Percentiles rank a stretch among this genome's conserved stretches.
These are phyloP conservation scores for Dispira simplex DNA, from an alignment of 192 early-diverging fungal species.

Conservation along the genomic window DNA sequence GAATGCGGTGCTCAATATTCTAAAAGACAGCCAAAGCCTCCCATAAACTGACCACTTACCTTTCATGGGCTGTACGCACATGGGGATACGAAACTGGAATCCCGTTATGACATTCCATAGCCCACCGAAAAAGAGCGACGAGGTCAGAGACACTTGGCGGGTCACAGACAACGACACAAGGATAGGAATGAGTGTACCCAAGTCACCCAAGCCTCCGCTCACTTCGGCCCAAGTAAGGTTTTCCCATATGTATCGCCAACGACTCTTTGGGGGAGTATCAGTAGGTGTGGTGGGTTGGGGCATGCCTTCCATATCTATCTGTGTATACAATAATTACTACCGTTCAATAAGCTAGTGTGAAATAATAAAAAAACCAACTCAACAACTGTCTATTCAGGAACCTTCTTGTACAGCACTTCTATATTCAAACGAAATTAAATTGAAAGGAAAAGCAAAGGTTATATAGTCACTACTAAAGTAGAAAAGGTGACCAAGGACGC, in stretches of 20 bases:
- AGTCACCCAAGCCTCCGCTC: slow-evolving; percentile 53
- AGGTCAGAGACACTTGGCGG: slow-evolving; percentile 56
- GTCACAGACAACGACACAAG: slow-evolving; percentile 60
- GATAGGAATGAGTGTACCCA: slow-evolving; percentile 77
- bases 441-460: too few relatives aligned
- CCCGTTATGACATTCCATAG: slow-evolving; percentile 77
- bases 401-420: too few relatives aligned
- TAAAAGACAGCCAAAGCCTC: slow-evolving; percentile 4
- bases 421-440: too few relatives aligned
- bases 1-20: not conserved
- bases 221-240: slow-evolving; percentile 23
- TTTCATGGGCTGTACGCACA: slow-evolving; percentile 92
- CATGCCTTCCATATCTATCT: not conserved
- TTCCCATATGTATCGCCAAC: not conserved
- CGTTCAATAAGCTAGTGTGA: too few relatives aligned
- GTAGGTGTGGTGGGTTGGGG: not conserved
- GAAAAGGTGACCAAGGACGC: too few relatives aligned
- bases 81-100: slow-evolving; percentile 59
- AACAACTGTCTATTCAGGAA: too few relatives aligned
- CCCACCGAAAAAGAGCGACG: slow-evolving; percentile 75
- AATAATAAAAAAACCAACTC: too few relatives aligned
- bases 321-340: slow-evolving; percentile 10
- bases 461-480: too few relatives aligned
- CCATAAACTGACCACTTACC: slow-evolving; percentile 21
- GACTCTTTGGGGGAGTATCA: too few relatives aligned